Evolutionary conservation across 2,329 filamentous ascomycete species (phyloP).

Genomic region (Calonectria honghensis): DNA sequence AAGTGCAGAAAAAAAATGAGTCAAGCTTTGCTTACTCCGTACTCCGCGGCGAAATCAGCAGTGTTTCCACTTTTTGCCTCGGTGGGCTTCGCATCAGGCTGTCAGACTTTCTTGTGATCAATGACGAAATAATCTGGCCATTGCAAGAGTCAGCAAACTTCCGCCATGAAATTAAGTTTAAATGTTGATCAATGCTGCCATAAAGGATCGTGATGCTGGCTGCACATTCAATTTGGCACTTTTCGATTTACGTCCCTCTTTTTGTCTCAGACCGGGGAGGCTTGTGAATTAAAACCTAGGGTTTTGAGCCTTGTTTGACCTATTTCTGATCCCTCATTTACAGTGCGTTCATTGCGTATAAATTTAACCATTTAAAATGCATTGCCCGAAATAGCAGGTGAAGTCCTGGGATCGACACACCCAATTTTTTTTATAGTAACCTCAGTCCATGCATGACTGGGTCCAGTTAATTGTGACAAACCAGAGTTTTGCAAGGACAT

Average conservation of each 20-base stretch:
- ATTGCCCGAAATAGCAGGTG: background rate
- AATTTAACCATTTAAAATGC: background rate
- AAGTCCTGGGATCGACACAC: background rate
- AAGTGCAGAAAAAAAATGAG: background rate
- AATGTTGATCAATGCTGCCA: background rate
- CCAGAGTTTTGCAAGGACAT: too few relatives aligned
- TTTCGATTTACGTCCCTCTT: background rate
- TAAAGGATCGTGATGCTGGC: background rate
- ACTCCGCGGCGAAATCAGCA: background rate
- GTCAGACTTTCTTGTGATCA: background rate
- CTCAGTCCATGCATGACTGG: background rate
- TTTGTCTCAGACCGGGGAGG: background rate
- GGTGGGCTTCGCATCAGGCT: background rate
- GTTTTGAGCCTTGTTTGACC: background rate
- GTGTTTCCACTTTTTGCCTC: background rate
- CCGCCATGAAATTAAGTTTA: background rate
- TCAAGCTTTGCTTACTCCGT: background rate
- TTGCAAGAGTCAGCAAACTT: background rate
- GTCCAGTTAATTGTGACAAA: background rate
- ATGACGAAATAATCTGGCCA: background rate
- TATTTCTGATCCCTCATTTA: background rate
- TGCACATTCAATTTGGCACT: background rate
- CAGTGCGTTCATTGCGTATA: background rate
- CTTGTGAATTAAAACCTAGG: too few relatives aligned
- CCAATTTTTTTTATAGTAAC: background rate